A percentile compares a stretch with the other conserved stretches of the same genome.
Conservation (phyloP, 2,329 filamentous ascomycete genomes). For the Pseudocercospora cruenta region DNA sequence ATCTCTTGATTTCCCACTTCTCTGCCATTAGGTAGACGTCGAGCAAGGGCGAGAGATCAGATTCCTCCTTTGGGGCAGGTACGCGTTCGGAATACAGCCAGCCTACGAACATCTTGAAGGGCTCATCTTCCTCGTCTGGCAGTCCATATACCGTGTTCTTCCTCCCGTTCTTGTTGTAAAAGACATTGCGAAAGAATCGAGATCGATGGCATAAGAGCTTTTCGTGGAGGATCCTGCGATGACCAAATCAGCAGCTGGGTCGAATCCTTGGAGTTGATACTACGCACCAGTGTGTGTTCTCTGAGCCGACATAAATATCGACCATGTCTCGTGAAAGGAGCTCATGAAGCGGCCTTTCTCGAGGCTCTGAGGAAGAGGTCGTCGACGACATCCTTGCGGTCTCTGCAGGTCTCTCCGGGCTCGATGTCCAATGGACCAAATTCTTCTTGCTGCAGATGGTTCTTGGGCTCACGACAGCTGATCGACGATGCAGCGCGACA, state of each 20-base stretch:
- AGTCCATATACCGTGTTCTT: constrained; percentile 50
- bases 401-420: not conserved
- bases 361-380: constrained; percentile 25
- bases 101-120: constrained; percentile 57
- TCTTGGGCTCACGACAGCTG: constrained; percentile 1
- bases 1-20: constrained; percentile 55
- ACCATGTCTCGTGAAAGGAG: constrained; percentile 59
- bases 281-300: constrained; percentile 57
- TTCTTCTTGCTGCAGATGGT: not conserved
- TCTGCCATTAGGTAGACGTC: constrained; percentile 60
- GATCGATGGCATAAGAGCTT: constrained; percentile 60
- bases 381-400: constrained; percentile 17
- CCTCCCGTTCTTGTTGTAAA: constrained; percentile 46
- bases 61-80: constrained; percentile 53
- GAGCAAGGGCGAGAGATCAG: constrained; percentile 55
- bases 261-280: not conserved
- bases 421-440: not conserved
- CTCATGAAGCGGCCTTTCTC: constrained; percentile 49
- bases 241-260: not conserved
- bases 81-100: constrained; percentile 58
- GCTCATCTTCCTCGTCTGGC: constrained; percentile 56
- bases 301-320: constrained; percentile 59
- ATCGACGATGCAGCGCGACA: constrained; percentile 6
- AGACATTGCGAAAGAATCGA: constrained; percentile 57
- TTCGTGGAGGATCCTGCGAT: constrained; percentile 51